Conservation (phyloP, 23 red algal species). For the Pyropia haitanensis region DNA sequence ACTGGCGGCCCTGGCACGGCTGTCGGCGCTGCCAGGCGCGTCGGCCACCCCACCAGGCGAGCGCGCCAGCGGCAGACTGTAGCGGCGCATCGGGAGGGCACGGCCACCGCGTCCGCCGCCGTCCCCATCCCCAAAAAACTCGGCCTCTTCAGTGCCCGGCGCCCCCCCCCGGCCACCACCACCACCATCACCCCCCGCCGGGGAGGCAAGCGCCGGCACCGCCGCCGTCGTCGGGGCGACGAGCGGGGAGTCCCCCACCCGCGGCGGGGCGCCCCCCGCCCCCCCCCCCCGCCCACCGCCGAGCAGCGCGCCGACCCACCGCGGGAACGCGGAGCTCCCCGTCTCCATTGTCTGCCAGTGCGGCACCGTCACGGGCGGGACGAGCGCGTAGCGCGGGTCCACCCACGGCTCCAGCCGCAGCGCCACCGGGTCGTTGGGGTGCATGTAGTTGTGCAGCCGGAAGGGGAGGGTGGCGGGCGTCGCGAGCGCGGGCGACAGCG, state of each 20-base stretch:
- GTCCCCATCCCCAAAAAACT: no score
- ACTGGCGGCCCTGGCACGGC: no score
- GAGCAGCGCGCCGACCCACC: slow-evolving; percentile 44
- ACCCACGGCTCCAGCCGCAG: slow-evolving; percentile 63
- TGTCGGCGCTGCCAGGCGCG: no score
- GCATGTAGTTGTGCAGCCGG: slow-evolving; percentile 64
- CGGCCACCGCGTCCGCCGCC: no score
- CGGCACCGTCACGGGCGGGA: slow-evolving; percentile 65
- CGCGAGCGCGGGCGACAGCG: slow-evolving; percentile 22
- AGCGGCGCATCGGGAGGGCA: no score
- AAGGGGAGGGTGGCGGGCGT: slow-evolving; percentile 33
- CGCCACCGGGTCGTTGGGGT: slow-evolving; percentile 82
- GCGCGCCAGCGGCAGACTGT: no score
- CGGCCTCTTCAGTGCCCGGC: no score
- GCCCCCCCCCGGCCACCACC: no score
- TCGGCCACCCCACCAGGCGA: no score
- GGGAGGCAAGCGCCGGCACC: not conserved
- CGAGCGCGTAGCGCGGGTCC: slow-evolving; percentile 16
- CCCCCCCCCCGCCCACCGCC: slow-evolving; percentile 18
- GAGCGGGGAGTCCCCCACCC: not conserved
- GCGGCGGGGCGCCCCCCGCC: not conserved
- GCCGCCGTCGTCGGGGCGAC: not conserved
- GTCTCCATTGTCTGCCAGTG: slow-evolving; percentile 73
- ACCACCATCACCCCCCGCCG: no score
- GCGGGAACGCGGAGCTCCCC: slow-evolving; percentile 20